These are phyloP conservation scores for Cytospora schulzeri DNA, from an alignment of 2,329 filamentous ascomycete species.

Conservation along the genomic window DNA sequence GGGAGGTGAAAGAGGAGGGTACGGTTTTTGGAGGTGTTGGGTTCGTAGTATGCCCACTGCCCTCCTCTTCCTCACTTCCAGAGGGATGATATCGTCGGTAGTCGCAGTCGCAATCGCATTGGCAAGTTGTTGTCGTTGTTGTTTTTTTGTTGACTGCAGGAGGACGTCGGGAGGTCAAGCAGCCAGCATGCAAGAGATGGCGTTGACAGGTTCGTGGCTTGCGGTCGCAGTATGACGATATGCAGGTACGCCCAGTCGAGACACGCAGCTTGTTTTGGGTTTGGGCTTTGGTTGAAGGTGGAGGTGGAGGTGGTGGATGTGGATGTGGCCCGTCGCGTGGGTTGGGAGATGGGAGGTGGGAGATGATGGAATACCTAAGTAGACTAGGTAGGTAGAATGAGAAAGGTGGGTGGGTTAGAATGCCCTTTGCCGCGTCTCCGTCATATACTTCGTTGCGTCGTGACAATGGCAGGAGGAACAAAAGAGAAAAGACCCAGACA, in stretches of 20 bases:
- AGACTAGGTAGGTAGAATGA: too few relatives aligned
- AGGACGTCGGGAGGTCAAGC: background rate
- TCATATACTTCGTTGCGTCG: constrained; percentile 11
- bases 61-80: constrained; percentile 16
- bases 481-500: too few relatives aligned
- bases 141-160: too few relatives aligned
- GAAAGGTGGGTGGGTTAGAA: background rate
- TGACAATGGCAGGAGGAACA: constrained; percentile 14
- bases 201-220: constrained; percentile 16
- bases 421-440: constrained; percentile 9
- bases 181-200: constrained; percentile 17
- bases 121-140: background rate
- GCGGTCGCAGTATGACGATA: constrained; percentile 19
- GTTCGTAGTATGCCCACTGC: constrained; percentile 1
- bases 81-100: constrained; percentile 10
- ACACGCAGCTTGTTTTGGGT: constrained; percentile 8
- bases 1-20: background rate
- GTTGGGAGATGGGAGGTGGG: background rate
- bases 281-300: background rate
- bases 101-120: constrained; percentile 22
- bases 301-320: background rate
- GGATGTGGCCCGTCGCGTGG: constrained; percentile 15
- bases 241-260: constrained; percentile 20
- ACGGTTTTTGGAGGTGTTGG: background rate
- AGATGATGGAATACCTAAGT: background rate